Conservation (phyloP, 2,329 filamentous ascomycete genomes). For the Phaeosphaeria sp. region DNA sequence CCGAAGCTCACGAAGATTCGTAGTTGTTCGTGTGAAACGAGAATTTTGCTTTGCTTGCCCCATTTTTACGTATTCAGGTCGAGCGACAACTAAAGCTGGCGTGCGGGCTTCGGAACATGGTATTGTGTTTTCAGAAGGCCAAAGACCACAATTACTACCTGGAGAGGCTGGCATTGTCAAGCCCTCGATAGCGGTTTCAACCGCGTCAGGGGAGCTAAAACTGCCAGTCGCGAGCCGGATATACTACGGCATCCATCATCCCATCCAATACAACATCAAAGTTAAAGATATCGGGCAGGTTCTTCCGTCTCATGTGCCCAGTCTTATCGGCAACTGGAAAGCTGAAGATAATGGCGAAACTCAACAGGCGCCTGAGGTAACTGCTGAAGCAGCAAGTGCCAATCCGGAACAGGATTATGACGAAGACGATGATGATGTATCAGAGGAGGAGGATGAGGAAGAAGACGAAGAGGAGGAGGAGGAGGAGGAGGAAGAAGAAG, state of each 20-base stretch:
- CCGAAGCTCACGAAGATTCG: slow-evolving; percentile 21
- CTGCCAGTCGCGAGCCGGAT: slow-evolving; percentile 25
- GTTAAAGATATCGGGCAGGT: slow-evolving; percentile 52
- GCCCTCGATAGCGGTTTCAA: slow-evolving; percentile 40
- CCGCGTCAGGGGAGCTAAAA: neutral
- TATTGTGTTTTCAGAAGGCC: slow-evolving; percentile 35
- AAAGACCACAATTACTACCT: slow-evolving; percentile 9
- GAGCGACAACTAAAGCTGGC: slow-evolving; percentile 44
- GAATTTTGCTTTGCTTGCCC: slow-evolving; percentile 32
- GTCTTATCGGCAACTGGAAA: neutral
- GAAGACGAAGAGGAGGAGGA: no score
- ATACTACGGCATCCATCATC: slow-evolving; percentile 49
- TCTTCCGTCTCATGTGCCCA: neutral
- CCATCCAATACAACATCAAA: slow-evolving; percentile 54
- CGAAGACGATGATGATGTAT: neutral
- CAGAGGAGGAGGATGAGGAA: no score
- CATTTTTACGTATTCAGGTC: slow-evolving; percentile 47
- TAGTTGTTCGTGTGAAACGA: slow-evolving; percentile 17
- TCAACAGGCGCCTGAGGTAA: neutral
- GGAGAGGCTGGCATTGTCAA: slow-evolving; percentile 43
- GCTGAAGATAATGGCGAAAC: neutral
- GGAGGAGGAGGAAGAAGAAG: no score
- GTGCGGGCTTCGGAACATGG: slow-evolving; percentile 46
- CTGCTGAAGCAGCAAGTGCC: neutral
- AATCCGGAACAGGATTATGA: no score